These are phyloP conservation scores for Halenospora varia DNA, from an alignment of 495 filamentous ascomycete genomes.

Conservation along the genomic window DNA sequence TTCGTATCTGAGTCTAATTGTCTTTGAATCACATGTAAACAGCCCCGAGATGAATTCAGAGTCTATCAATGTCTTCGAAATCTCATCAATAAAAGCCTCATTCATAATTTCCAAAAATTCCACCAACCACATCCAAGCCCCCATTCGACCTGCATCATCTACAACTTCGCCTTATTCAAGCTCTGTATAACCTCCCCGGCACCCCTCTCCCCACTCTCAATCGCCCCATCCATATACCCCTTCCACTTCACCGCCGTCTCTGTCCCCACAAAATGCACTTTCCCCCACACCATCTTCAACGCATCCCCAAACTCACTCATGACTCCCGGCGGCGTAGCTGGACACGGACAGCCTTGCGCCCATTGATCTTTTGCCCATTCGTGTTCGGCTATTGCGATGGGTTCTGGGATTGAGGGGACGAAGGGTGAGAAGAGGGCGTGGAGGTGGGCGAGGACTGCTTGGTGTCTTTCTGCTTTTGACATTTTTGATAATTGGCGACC, in stretches of 20 bases:
- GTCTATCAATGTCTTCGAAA: too few relatives aligned
- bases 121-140: too few relatives aligned
- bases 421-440: constrained; percentile 7
- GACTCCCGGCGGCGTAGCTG: constrained; percentile 25
- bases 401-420: constrained; percentile 1
- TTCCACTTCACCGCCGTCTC: constrained; percentile 41
- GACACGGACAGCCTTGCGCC: constrained; percentile 22
- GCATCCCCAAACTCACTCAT: constrained; percentile 23
- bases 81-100: too few relatives aligned
- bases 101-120: too few relatives aligned
- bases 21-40: too few relatives aligned
- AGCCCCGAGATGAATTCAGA: too few relatives aligned
- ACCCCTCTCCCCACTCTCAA: constrained; percentile 33
- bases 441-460: constrained; percentile 7
- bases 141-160: too few relatives aligned
- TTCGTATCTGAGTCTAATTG: too few relatives aligned
- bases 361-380: constrained; percentile 22
- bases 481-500: constrained; percentile 28
- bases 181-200: constrained; percentile 29
- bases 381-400: constrained; percentile 16
- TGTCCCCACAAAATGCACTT: constrained; percentile 46
- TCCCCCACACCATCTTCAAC: constrained; percentile 25
- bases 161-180: neutral
- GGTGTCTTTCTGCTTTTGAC: neutral
- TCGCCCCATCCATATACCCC: constrained; percentile 49